Evolutionary conservation across 2,329 filamentous ascomycete species (phyloP).

Genomic region (Cercospora nicotianae): DNA sequence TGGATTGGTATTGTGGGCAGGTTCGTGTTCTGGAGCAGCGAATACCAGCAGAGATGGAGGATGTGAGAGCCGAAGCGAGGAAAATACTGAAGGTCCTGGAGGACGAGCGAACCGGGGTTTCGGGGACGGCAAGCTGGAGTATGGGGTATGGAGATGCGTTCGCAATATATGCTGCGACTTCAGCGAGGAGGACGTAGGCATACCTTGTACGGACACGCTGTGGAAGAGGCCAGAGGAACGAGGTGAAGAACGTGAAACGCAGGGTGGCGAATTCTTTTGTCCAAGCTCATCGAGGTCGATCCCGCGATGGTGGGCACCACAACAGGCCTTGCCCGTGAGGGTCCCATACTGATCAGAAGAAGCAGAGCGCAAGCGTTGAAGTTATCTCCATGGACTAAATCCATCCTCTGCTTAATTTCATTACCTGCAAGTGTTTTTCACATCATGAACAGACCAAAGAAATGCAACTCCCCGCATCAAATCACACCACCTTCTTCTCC

Average conservation of each 20-base stretch:
- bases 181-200: conserved; percentile 1
- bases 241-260: neutral
- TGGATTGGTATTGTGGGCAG: conserved; percentile 15
- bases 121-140: conserved; percentile 6
- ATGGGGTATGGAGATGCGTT: conserved; percentile 14
- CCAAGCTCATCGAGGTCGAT: neutral
- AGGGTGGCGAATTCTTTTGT: neutral
- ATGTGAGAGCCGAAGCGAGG: conserved; percentile 4
- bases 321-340: too few relatives aligned
- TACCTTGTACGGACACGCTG: rapidly evolving
- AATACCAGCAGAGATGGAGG: neutral
- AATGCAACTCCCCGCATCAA: neutral
- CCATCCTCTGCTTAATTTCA: too few relatives aligned
- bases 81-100: conserved; percentile 13
- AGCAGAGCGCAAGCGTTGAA: too few relatives aligned
- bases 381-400: too few relatives aligned
- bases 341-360: too few relatives aligned
- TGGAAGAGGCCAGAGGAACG: neutral
- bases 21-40: conserved; percentile 7
- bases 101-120: neutral
- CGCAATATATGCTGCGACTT: neutral
- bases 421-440: too few relatives aligned
- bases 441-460: neutral
- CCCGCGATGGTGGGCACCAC: neutral
- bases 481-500: neutral